Evolutionary conservation across 140 eudicot genomes (phyloP).

Genomic region (Flaveria floridana): DNA sequence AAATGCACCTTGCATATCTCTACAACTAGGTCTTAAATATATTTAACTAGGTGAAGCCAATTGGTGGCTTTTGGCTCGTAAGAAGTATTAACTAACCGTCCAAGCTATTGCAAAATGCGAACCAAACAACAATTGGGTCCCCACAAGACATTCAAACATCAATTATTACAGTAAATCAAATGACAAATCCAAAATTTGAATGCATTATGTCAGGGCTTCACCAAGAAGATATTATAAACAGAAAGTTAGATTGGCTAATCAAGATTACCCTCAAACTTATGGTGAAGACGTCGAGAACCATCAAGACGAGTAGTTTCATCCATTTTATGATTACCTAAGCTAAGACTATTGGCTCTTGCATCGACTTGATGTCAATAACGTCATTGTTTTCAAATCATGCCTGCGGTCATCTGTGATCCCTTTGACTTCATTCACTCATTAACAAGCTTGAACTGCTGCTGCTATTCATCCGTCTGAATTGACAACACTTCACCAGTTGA

Average conservation of each 20-base stretch:
- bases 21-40: background rate
- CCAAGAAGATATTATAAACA: background rate
- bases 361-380: background rate
- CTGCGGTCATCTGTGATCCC: background rate
- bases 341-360: background rate
- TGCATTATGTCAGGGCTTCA: background rate
- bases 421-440: background rate
- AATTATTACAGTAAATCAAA: background rate
- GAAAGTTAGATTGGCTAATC: background rate
- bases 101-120: background rate
- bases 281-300: background rate
- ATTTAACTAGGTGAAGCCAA: no score
- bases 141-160: background rate
- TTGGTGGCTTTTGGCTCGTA: no score
- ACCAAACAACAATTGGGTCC: background rate
- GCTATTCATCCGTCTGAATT: conserved; percentile 24
- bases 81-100: no score
- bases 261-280: conserved; percentile 3
- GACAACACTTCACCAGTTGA: conserved; percentile 24
- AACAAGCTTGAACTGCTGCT: conserved; percentile 10
- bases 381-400: background rate
- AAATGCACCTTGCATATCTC: background rate
- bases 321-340: background rate
- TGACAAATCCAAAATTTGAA: background rate
- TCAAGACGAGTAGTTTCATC: conserved; percentile 1